These are phyloP conservation scores for Termitomyces sp. DNA, from an alignment of 768 basidiomycete genomes.

Conservation along the genomic window DNA sequence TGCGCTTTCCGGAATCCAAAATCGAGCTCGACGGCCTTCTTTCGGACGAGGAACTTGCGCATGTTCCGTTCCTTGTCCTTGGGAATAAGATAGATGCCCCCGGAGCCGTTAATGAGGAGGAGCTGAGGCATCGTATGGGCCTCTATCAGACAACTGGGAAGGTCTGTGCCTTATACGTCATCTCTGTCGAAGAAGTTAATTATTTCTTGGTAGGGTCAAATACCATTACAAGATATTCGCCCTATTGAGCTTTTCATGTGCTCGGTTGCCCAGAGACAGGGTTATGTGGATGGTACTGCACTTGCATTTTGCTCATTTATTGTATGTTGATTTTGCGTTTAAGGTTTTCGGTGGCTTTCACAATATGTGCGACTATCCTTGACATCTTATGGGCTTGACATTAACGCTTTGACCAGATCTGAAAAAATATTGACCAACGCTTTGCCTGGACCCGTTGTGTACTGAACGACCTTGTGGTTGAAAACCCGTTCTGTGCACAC, in stretches of 20 bases:
- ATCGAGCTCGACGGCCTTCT: slow-evolving; percentile 95
- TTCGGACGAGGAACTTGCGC: slow-evolving; percentile 88
- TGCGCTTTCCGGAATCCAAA: slow-evolving; percentile 93
- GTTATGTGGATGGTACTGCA: slow-evolving; percentile 86
- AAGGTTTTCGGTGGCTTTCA: slow-evolving; percentile 92
- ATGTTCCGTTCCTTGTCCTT: slow-evolving; percentile 96
- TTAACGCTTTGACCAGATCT: background rate
- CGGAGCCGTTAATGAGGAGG: slow-evolving; percentile 95
- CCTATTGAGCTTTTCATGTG: slow-evolving; percentile 99
- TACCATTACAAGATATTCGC: slow-evolving; percentile 91
- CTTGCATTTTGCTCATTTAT: background rate
- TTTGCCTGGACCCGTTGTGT: background rate
- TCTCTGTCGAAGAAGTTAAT: background rate
- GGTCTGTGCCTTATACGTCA: slow-evolving; percentile 39
- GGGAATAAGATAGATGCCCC: slow-evolving; percentile 99
- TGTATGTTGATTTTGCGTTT: slow-evolving; percentile 2
- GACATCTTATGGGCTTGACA: background rate
- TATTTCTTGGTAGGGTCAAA: slow-evolving; percentile 68
- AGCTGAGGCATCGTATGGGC: slow-evolving; percentile 93
- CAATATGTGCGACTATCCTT: slow-evolving; percentile 74
- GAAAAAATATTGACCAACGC: background rate
- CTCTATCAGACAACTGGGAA: slow-evolving; percentile 99
- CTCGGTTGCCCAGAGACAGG: slow-evolving; percentile 97
- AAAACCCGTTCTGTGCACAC: background rate
- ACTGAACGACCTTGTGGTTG: background rate